Conservation (phyloP, 75 land plant species). For the Pinus albicaulis region DNA sequence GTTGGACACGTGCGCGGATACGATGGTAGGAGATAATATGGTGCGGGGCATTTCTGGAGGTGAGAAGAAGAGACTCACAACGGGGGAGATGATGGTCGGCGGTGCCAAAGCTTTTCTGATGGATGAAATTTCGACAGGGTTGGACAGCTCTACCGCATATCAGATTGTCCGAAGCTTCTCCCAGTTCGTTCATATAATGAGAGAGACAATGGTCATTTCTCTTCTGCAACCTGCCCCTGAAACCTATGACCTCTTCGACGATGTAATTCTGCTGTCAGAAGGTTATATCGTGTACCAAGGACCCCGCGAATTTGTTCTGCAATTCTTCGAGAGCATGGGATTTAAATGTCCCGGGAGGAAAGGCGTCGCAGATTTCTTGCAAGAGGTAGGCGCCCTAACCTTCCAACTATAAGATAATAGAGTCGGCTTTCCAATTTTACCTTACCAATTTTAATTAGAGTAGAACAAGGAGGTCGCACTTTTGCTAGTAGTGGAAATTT, state of each 20-base stretch:
- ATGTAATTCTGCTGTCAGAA: conserved; percentile 65
- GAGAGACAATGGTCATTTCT: conserved; percentile 52
- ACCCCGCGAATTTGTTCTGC: conserved; percentile 60
- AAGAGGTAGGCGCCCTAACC: conserved; percentile 37
- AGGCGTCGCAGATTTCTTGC: conserved; percentile 77
- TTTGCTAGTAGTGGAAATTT: too few species aligned
- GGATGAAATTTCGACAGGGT: conserved; percentile 88
- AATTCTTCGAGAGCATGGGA: conserved; percentile 63
- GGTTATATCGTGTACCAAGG: conserved; percentile 83
- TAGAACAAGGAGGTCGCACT: too few species aligned
- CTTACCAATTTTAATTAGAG: too few species aligned
- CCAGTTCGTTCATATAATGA: conserved; percentile 46
- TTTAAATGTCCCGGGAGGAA: conserved; percentile 76
- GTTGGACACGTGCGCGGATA: conserved; percentile 37
- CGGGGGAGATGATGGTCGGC: conserved; percentile 85
- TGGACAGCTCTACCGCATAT: conserved; percentile 82
- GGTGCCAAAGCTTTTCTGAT: conserved; percentile 73
- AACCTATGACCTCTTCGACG: conserved; percentile 79
- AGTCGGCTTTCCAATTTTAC: too few species aligned
- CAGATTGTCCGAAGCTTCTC: conserved; percentile 59
- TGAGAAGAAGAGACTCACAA: conserved; percentile 35
- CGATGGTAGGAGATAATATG: conserved; percentile 36
- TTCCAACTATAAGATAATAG: too few species aligned
- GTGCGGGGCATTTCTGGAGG: conserved; percentile 40
- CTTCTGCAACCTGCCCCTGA: conserved; percentile 89